Conservation (phyloP, 169 alveolate genomes). For the Plasmodium knowlesi region DNA sequence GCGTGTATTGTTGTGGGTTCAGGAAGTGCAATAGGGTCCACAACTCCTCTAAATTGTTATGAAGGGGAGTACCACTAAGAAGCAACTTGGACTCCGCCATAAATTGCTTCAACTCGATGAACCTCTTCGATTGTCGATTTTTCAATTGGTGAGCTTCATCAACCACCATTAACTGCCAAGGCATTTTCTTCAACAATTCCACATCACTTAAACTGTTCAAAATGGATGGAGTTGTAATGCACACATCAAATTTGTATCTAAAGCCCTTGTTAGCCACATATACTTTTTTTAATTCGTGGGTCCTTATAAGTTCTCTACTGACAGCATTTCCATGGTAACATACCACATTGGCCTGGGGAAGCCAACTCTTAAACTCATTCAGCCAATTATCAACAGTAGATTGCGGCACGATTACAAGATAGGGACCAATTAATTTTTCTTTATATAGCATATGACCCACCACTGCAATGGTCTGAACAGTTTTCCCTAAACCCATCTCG, state of each 20-base stretch:
- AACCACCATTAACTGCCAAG: constrained; percentile 93
- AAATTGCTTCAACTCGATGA: constrained; percentile 89
- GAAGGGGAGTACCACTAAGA: constrained; percentile 97
- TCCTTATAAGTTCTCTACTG: constrained; percentile 90
- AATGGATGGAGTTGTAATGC: constrained; percentile 92
- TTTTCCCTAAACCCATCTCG: constrained; percentile 97
- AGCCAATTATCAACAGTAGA: constrained; percentile 97
- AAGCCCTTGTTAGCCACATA: constrained; percentile 85
- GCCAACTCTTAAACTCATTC: constrained; percentile 94
- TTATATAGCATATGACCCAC: constrained; percentile 90
- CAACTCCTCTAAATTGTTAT: constrained; percentile 94
- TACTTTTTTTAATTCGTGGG: constrained; percentile 85
- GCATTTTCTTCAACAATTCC: constrained; percentile 87
- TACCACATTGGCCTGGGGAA: constrained; percentile 94
- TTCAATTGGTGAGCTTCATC: constrained; percentile 96
- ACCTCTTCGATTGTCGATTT: constrained; percentile 90
- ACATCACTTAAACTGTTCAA: constrained; percentile 90
- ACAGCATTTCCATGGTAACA: constrained; percentile 94
- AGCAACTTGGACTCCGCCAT: constrained; percentile 90
- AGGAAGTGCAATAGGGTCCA: constrained; percentile 97
- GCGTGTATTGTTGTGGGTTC: constrained; percentile 92
- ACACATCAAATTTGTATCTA: constrained; percentile 88
- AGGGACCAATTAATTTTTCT: constrained; percentile 92
- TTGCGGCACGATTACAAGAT: constrained; percentile 96
- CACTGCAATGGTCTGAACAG: constrained; percentile 95